A percentile compares a stretch with the other conserved stretches of the same genome.
Evolutionary conservation across 306 rosid genomes (phyloP).

Genomic region (Begonia peltatifolia): DNA sequence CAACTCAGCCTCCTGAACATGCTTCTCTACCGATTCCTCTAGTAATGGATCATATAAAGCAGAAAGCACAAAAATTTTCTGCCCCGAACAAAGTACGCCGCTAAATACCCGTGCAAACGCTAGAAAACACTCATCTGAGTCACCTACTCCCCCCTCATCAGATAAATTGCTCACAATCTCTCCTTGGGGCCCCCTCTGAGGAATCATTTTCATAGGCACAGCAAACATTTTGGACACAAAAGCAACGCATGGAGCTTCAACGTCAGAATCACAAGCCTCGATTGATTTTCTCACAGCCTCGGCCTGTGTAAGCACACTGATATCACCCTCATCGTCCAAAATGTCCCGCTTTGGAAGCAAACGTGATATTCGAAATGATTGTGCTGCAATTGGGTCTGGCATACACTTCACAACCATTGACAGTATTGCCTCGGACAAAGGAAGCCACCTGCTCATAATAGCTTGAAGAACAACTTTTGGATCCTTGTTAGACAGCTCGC

Average conservation of each 20-base stretch:
- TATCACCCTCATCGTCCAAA: slow-evolving; percentile 13
- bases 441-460: slow-evolving; percentile 85
- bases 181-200: slow-evolving; percentile 23
- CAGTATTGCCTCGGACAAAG: slow-evolving; percentile 46
- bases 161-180: slow-evolving; percentile 19
- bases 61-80: slow-evolving; percentile 73
- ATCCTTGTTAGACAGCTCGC: slow-evolving; percentile 73
- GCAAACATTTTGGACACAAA: slow-evolving; percentile 95
- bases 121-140: slow-evolving; percentile 71
- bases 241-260: slow-evolving; percentile 64
- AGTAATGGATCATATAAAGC: slow-evolving; percentile 72
- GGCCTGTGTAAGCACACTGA: slow-evolving; percentile 25
- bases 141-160: slow-evolving; percentile 45
- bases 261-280: slow-evolving; percentile 51
- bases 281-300: slow-evolving; percentile 38
- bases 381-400: slow-evolving; percentile 65
- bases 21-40: slow-evolving; percentile 63
- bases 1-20: slow-evolving; percentile 69
- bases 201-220: slow-evolving; percentile 56
- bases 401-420: slow-evolving; percentile 56
- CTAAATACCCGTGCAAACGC: slow-evolving; percentile 90
- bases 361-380: slow-evolving; percentile 42
- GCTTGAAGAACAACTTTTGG: slow-evolving; percentile 61
- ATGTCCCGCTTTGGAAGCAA: slow-evolving; percentile 47
- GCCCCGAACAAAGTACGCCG: slow-evolving; percentile 55